These are phyloP conservation scores for Metschnikowia koreensis DNA, from an alignment of 805 yeast genomes.

Conservation along the genomic window DNA sequence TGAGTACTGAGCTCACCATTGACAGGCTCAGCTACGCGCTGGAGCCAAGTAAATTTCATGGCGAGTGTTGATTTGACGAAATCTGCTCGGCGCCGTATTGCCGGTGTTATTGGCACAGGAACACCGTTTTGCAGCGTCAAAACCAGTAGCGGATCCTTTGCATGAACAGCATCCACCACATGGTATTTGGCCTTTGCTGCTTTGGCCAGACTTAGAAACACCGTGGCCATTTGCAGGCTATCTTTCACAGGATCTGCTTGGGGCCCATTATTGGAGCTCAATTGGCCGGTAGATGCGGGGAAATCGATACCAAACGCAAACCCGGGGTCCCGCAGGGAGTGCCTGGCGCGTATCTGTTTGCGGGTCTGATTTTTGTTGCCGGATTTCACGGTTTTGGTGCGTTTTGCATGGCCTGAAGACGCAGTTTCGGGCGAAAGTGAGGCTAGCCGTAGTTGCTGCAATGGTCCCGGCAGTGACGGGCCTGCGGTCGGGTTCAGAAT, in stretches of 20 bases:
- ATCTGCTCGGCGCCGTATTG: constrained; percentile 47
- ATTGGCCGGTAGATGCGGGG: not conserved
- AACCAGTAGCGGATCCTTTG: constrained; percentile 2
- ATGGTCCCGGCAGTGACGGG: constrained; percentile 8
- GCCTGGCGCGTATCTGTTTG: constrained; percentile 5
- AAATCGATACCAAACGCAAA: constrained; percentile 14
- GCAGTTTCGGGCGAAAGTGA: constrained; percentile 7
- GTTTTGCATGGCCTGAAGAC: not conserved
- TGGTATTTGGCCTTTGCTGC: constrained; percentile 13
- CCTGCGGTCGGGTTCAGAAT: not conserved
- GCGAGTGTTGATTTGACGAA: constrained; percentile 48
- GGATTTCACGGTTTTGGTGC: not conserved
- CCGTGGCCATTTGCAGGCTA: constrained; percentile 16
- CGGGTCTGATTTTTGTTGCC: not conserved
- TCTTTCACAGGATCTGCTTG: not conserved
- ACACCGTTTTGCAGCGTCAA: constrained; percentile 9
- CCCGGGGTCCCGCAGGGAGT: constrained; percentile 5
- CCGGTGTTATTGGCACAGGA: constrained; percentile 26
- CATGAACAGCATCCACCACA: constrained; percentile 13
- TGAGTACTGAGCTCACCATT: constrained; percentile 24
- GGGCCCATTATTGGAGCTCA: not conserved
- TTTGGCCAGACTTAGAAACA: constrained; percentile 13
- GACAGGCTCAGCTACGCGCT: constrained; percentile 35
- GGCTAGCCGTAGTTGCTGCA: constrained; percentile 8
- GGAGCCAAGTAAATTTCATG: constrained; percentile 49